These are phyloP conservation scores for Cyberlindnera euphorbiae DNA, from an alignment of 805 yeast genomes.

Conservation along the genomic window DNA sequence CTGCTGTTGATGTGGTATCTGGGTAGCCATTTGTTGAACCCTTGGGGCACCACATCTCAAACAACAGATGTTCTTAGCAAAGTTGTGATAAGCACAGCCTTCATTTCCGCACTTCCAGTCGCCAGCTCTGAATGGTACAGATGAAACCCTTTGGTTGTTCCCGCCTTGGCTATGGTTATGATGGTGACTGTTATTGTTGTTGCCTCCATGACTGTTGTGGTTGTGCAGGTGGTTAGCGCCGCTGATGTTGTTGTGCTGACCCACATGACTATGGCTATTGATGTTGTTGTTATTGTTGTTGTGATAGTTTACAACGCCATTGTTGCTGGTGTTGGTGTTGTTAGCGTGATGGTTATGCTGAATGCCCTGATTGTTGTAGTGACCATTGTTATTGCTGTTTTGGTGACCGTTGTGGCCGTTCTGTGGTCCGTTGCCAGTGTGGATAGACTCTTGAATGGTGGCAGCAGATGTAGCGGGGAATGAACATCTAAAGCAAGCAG, in stretches of 20 bases:
- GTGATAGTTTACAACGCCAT: too few species aligned
- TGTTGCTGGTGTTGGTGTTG: too few species aligned
- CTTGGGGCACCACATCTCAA: constrained; percentile 84
- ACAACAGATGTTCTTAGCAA: constrained; percentile 85
- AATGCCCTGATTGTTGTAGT: constrained; percentile 7
- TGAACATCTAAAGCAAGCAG: constrained; percentile 90
- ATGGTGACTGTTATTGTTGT: constrained; percentile 21
- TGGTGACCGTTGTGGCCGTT: constrained; percentile 14
- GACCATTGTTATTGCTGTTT: too few species aligned
- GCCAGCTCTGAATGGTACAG: constrained; percentile 94
- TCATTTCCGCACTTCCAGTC: constrained; percentile 91
- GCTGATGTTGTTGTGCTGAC: too few species aligned
- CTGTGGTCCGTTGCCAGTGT: constrained; percentile 8
- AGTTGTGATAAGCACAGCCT: constrained; percentile 81
- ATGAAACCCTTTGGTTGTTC: constrained; percentile 30
- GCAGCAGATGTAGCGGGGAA: constrained; percentile 78
- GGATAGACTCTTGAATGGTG: constrained; percentile 56
- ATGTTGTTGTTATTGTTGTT: constrained; percentile 8
- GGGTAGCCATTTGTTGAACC: constrained; percentile 10
- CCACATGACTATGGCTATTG: too few species aligned
- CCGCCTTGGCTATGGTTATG: constrained; percentile 11
- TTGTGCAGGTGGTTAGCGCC: constrained; percentile 4
- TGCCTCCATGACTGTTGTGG: constrained; percentile 10
- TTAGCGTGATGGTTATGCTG: too few species aligned
- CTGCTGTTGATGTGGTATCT: constrained; percentile 2